Evolutionary conservation across 2,329 filamentous ascomycete genomes (phyloP).

Genomic region (Gnomoniopsis smithogilvyi): DNA sequence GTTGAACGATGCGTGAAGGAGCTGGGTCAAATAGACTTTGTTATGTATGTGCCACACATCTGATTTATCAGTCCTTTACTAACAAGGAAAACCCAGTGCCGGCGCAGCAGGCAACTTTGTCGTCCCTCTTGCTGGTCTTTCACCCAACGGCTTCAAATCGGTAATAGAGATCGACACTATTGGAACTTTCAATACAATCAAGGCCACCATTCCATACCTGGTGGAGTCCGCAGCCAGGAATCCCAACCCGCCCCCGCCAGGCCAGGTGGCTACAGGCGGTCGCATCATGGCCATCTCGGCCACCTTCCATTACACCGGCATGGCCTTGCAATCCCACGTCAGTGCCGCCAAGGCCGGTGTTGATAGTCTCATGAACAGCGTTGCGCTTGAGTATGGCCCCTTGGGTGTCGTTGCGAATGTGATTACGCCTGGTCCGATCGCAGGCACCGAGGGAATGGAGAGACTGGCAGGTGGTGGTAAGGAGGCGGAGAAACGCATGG

Average conservation of each 20-base stretch:
- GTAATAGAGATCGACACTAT: conserved; percentile 97
- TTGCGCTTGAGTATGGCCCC: conserved; percentile 88
- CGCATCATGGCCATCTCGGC: conserved; percentile 89
- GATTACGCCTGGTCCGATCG: conserved; percentile 84
- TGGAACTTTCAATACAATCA: conserved; percentile 91
- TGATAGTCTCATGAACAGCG: conserved; percentile 75
- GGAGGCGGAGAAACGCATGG: conserved; percentile 29
- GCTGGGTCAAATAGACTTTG: conserved; percentile 85
- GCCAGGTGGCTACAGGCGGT: conserved; percentile 60
- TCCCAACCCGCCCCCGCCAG: conserved; percentile 56
- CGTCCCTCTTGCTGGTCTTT: conserved; percentile 76
- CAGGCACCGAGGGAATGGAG: conserved; percentile 76
- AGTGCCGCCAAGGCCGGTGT: conserved; percentile 87
- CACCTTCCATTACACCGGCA: conserved; percentile 85
- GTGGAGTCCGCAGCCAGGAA: conserved; percentile 68
- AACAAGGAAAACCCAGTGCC: conserved; percentile 53
- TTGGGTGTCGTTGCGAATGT: conserved; percentile 84
- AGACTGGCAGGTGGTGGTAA: conserved; percentile 48
- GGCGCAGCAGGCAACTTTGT: conserved; percentile 97
- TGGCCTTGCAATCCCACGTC: conserved; percentile 86
- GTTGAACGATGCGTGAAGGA: conserved; percentile 78
- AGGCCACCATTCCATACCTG: conserved; percentile 83
- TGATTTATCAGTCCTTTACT: background rate
- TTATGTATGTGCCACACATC: conserved; percentile 62
- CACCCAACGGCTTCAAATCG: conserved; percentile 85